Conservation (phyloP, 495 filamentous ascomycete genomes). For the Jackrogersella multiformis region DNA sequence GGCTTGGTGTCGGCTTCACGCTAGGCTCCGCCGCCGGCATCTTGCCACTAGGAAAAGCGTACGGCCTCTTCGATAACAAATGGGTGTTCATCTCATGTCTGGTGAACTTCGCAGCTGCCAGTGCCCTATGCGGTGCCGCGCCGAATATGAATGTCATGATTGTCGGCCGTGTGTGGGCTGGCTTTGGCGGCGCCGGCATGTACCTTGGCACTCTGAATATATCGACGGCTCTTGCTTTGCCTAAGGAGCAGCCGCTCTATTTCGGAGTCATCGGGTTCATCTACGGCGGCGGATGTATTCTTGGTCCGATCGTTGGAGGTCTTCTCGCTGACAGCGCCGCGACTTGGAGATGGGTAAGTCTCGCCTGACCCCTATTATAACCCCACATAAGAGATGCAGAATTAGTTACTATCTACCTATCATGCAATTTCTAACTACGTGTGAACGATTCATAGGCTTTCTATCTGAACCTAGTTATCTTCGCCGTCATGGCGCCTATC, state of each 20-base stretch:
- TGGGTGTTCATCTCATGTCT: background rate
- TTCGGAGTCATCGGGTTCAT: conserved; percentile 49
- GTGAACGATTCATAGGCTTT: conserved; percentile 51
- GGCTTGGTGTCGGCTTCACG: background rate
- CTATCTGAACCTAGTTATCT: conserved; percentile 63
- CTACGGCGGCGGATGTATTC: conserved; percentile 57
- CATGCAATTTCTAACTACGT: too few relatives aligned
- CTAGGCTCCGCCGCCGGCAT: background rate
- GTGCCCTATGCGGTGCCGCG: background rate
- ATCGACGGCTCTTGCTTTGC: background rate
- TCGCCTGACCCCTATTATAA: too few relatives aligned
- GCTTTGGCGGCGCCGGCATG: background rate
- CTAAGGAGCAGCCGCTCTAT: background rate
- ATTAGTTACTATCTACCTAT: too few relatives aligned
- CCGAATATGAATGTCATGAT: conserved; percentile 3
- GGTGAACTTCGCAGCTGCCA: background rate
- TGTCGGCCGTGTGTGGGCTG: conserved; percentile 1
- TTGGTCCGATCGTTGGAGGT: conserved; percentile 68
- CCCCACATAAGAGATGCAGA: too few relatives aligned
- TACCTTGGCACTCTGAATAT: background rate
- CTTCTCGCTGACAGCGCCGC: conserved; percentile 58
- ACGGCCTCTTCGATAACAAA: background rate
- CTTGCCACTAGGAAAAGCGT: background rate
- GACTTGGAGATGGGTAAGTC: conserved; percentile 59
- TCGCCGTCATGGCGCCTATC: background rate